These are phyloP conservation scores for Suhomyces atakaporum DNA, from an alignment of 1,139 yeast species.

Conservation along the genomic window DNA sequence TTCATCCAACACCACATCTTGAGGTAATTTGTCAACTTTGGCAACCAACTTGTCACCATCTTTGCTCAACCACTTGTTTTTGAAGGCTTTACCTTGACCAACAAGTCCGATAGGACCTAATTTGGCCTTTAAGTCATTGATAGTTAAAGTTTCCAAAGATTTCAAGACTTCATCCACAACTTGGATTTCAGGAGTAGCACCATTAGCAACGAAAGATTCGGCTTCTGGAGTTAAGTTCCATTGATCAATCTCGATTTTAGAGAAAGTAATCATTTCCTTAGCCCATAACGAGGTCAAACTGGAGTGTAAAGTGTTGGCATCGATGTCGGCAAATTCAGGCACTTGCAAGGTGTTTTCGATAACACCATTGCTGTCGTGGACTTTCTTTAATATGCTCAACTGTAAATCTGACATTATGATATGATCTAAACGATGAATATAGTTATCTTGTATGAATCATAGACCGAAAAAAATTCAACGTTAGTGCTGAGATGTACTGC, in stretches of 20 bases:
- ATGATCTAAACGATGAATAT: constrained; percentile 1
- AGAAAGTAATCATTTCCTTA: constrained; percentile 74
- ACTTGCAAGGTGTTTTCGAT: constrained; percentile 66
- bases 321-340: constrained; percentile 44
- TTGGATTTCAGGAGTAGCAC: constrained; percentile 83
- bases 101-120: constrained; percentile 83
- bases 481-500: constrained; percentile 14
- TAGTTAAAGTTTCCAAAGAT: constrained; percentile 76
- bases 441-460: constrained; percentile 8
- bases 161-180: constrained; percentile 74
- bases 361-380: constrained; percentile 57
- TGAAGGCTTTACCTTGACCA: constrained; percentile 98
- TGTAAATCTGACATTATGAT: constrained; percentile 58
- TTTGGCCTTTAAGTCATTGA: constrained; percentile 74
- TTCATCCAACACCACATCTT: constrained; percentile 67
- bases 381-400: constrained; percentile 56
- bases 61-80: constrained; percentile 93
- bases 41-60: constrained; percentile 79
- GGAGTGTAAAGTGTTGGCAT: constrained; percentile 53
- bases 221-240: constrained; percentile 86
- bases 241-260: constrained; percentile 71
- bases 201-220: constrained; percentile 69
- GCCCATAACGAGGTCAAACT: constrained; percentile 87
- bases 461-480: constrained; percentile 12
- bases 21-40: constrained; percentile 52